Conservation (phyloP, 2,329 filamentous ascomycete genomes). For the Pseudomassariella vexata region DNA sequence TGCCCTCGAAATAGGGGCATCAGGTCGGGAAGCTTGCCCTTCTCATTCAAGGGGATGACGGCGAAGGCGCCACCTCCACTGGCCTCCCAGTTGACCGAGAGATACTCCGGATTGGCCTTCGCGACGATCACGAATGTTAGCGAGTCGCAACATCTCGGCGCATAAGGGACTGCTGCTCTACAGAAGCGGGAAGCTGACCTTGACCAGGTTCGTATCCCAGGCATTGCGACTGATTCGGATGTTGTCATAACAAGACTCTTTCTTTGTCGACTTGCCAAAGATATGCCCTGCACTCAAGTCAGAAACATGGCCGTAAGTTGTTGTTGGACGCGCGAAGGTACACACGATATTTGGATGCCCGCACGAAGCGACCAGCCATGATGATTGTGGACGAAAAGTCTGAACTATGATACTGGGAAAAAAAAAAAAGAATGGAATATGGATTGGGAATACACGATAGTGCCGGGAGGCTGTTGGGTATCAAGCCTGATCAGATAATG, state of each 20-base stretch:
- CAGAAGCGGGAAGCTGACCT: conserved; percentile 48
- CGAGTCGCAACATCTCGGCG: conserved; percentile 6
- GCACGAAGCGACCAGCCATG: conserved; percentile 62
- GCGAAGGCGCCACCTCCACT: conserved; percentile 95
- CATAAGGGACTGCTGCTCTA: neutral
- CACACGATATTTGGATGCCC: conserved; percentile 65
- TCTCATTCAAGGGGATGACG: conserved; percentile 85
- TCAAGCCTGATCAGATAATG: too few relatives aligned
- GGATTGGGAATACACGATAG: too few relatives aligned
- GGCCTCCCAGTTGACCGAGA: conserved; percentile 97
- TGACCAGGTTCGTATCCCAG: conserved; percentile 98
- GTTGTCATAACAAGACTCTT: conserved; percentile 99
- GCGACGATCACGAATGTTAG: conserved; percentile 15
- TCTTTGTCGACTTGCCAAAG: conserved; percentile 91
- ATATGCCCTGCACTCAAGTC: conserved; percentile 69
- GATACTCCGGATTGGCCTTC: conserved; percentile 89
- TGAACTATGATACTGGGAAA: conserved; percentile 5
- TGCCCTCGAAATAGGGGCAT: conserved; percentile 95
- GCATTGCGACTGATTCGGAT: conserved; percentile 95
- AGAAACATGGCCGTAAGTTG: conserved; percentile 19
- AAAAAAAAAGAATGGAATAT: conserved; percentile 1
- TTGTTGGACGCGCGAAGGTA: conserved; percentile 18
- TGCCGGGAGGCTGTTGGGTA: too few relatives aligned
- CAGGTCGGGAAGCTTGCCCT: conserved; percentile 83
- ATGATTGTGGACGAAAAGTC: conserved; percentile 8